These are phyloP conservation scores for Cubamyces lactineus DNA, from an alignment of 768 basidiomycete species.

Conservation along the genomic window DNA sequence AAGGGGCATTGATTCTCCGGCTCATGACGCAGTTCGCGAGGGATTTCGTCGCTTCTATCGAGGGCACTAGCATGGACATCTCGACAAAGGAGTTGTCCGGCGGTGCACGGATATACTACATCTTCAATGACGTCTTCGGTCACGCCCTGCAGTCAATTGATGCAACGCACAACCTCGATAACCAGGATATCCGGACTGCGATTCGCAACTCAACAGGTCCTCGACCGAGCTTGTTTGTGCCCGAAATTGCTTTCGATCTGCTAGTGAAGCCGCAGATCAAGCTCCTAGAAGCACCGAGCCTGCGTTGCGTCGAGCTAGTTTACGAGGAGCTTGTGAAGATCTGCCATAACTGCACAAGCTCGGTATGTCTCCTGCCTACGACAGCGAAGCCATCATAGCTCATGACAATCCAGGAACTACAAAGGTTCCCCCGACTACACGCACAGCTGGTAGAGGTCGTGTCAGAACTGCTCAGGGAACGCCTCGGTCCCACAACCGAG, in stretches of 20 bases:
- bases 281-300: conserved; percentile 88
- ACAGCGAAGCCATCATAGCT: not conserved
- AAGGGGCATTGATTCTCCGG: conserved; percentile 88
- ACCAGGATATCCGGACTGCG: conserved; percentile 95
- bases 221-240: conserved; percentile 93
- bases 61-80: conserved; percentile 94
- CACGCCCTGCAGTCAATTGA: conserved; percentile 88
- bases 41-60: conserved; percentile 96
- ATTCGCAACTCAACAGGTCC: conserved; percentile 99
- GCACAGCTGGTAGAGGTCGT: conserved; percentile 94
- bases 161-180: conserved; percentile 87
- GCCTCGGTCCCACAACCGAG: conserved; percentile 95
- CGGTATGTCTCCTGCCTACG: conserved; percentile 49
- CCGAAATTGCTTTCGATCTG: conserved; percentile 95
- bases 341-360: conserved; percentile 95
- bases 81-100: conserved; percentile 98
- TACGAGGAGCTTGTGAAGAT: conserved; percentile 99
- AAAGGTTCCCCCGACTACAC: conserved; percentile 93
- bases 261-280: conserved; percentile 99
- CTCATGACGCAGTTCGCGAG: conserved; percentile 99
- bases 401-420: conserved; percentile 69
- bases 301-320: conserved; percentile 96
- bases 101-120: conserved; percentile 98
- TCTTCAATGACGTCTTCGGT: conserved; percentile 98
- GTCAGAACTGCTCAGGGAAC: conserved; percentile 93